phyloP scores from a whole-genome alignment of 768 basidiomycete genomes.

The Suillus fuscotomentosus region DNA sequence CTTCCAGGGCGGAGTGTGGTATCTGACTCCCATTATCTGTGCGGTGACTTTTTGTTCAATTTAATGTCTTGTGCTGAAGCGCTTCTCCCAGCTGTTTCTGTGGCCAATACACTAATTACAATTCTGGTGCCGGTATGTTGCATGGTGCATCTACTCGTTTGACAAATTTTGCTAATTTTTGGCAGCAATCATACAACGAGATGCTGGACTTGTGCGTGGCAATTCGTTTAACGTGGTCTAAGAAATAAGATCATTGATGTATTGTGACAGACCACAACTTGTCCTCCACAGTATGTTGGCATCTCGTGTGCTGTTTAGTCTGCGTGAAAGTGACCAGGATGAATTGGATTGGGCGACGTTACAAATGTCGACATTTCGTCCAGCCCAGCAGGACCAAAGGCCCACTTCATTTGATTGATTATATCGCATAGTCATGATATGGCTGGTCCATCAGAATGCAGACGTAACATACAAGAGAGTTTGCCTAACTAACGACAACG shows the following conservation, averaged over 20 bases:
- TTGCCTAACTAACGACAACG: too few species aligned
- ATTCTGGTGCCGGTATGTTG: neutral
- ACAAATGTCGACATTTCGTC: neutral
- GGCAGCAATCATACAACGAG: neutral
- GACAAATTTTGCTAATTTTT: neutral
- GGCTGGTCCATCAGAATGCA: too few species aligned
- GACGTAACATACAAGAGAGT: too few species aligned
- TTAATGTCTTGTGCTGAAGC: neutral
- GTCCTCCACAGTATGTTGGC: neutral
- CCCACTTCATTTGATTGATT: neutral
- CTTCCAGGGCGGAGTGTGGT: neutral
- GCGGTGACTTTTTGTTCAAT: neutral
- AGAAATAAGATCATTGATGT: neutral
- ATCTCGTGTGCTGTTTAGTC: neutral
- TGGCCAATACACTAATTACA: neutral
- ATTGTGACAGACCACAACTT: neutral
- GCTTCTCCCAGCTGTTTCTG: neutral
- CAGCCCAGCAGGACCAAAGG: neutral
- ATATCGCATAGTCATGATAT: too few species aligned
- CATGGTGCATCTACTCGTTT: neutral
- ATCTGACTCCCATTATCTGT: neutral
- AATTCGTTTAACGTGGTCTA: too few species aligned
- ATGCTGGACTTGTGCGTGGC: neutral
- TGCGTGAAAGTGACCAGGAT: neutral
- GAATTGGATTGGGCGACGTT: too few species aligned